Base-by-base conservation (phyloP, 306 rosid genomes). In the Oemleria cerasiformis region DNA sequence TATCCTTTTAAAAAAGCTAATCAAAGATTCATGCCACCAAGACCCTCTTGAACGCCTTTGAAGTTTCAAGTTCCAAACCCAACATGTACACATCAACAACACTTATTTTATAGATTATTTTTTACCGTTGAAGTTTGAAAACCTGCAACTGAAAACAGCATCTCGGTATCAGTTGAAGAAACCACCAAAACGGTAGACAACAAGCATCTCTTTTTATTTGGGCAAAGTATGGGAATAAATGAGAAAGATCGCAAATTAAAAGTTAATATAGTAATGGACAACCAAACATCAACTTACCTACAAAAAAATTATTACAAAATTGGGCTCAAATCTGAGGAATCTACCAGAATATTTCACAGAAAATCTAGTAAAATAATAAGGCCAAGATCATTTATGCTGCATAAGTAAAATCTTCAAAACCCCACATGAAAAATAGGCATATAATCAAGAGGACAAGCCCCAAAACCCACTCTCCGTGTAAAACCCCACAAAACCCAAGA, bases 111-210 rank as follows among this genome's bases (percentile, higher is more conserved):
- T 41, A 15, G 23, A 38, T 49, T 49, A 9, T 50, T 55, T 76
- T 75, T 70, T 68, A 81, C 86, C 83, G 84, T 84, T 79, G 81
- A 79, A 90, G 78, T 87, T 86, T 65, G 88, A 83, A 81, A 87
- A 73, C 84, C 93, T 90, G 90, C 90, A 93, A 94, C 90, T 39
- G 87, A 80, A 90, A 91, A 94, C 97, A 94, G 96, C 99, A 91
- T 89, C 92, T 95, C 68, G 90, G 89, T 86, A 88, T 88, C 92
- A 89, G 96, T 84, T 88, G 87, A 82, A 82, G 79, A 75, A 89
- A 83, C 90, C 97, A 84, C 90, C 92, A 89, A 86, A 89, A 87
- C 89, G 81, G 91, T 85, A 85, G 97, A 94, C 99, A 94, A 77
- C 75, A 86, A 87, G 97, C 87, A 94, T 94, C 97, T 90, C 76